Evolutionary conservation across 139 green algal genomes (phyloP).

Genomic region (Tetradesmus lagerheimii): DNA sequence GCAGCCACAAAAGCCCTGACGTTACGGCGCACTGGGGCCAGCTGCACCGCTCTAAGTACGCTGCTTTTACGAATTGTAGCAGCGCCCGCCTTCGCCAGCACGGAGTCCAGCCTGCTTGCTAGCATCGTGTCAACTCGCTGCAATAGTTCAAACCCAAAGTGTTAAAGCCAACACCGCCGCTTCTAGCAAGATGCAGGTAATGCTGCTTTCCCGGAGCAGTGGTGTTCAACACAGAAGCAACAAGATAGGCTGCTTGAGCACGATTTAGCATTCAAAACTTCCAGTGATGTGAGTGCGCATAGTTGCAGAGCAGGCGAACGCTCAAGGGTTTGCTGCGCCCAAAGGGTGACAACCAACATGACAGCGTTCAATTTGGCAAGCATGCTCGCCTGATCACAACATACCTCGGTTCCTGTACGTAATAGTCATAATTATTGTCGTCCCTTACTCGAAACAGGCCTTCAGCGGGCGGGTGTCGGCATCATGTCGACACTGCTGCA

Average conservation of each 20-base stretch:
- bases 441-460: neutral
- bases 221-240: neutral
- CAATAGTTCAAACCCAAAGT: neutral
- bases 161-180: neutral
- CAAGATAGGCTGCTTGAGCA: neutral
- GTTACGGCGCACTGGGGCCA: neutral
- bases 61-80: neutral
- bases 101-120: neutral
- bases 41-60: neutral
- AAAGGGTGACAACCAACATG: neutral
- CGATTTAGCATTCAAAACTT: neutral
- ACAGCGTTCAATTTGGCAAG: neutral
- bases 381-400: neutral
- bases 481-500: constrained; percentile 21
- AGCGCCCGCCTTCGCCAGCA: neutral
- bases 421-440: neutral
- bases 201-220: neutral
- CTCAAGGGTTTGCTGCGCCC: neutral
- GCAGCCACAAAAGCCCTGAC: neutral
- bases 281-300: neutral
- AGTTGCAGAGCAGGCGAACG: neutral
- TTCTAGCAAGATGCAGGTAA: neutral
- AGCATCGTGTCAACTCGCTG: neutral
- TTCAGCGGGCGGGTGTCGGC: neutral
- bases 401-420: too few species aligned